A percentile compares a stretch with the other conserved stretches of the same genome.
Conservation (phyloP, 1,284 basidiomycete genomes). For the Ceratobasidium theobromae region DNA sequence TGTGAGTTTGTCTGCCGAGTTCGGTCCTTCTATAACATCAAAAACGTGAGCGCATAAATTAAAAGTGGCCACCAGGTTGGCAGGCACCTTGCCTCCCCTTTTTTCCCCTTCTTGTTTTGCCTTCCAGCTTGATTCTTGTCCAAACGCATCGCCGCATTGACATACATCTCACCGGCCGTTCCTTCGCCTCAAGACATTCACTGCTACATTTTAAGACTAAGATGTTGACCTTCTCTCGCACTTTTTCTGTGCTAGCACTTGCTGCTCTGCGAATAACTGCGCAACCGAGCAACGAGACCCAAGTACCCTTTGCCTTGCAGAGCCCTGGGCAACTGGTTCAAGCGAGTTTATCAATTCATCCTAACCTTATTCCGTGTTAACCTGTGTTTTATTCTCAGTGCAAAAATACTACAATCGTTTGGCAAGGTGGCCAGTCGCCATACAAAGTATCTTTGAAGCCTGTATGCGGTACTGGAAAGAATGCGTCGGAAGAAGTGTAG, state of each 20-base stretch:
- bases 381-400: constrained; percentile 50
- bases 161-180: background rate
- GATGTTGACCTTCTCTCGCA: background rate
- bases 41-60: background rate
- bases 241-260: constrained; percentile 6
- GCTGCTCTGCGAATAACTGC: constrained; percentile 1
- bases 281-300: background rate
- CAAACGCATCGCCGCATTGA: too few relatives aligned
- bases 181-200: background rate
- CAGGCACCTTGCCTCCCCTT: background rate
- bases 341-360: constrained; percentile 45
- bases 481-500: constrained; percentile 11
- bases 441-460: constrained; percentile 57
- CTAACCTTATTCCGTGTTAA: constrained; percentile 6
- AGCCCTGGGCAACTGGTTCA: constrained; percentile 54
- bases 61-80: background rate
- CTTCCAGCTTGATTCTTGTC: too few relatives aligned
- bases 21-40: background rate
- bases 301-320: constrained; percentile 23
- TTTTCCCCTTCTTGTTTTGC: background rate
- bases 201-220: background rate
- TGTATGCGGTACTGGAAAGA: constrained; percentile 22
- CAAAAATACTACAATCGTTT: constrained; percentile 52
- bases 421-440: constrained; percentile 53
- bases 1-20: constrained; percentile 9